Percentiles rank a stretch among this genome's conserved stretches.
Evolutionary conservation across 805 yeast species (phyloP).

Genomic region (Saturnispora ahearnii): DNA sequence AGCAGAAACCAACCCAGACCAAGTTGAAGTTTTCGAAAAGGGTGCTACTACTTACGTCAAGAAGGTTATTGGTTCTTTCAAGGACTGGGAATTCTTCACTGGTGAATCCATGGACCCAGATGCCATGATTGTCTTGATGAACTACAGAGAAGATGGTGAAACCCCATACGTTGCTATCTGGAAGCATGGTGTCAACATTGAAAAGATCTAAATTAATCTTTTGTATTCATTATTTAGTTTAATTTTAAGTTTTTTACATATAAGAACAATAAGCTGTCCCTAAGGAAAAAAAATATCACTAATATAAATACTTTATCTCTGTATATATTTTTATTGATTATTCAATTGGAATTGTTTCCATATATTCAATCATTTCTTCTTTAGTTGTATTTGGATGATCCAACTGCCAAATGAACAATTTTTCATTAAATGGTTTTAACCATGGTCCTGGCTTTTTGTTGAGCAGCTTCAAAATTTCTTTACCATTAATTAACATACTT

Average conservation of each 20-base stretch:
- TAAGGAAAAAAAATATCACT: background rate
- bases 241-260: background rate
- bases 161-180: slow-evolving; percentile 97
- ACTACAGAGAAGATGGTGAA: slow-evolving; percentile 99
- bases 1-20: slow-evolving; percentile 84
- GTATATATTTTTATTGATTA: background rate
- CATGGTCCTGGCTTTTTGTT: slow-evolving; percentile 77
- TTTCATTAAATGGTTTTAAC: slow-evolving; percentile 52
- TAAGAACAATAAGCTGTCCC: background rate
- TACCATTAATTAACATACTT: slow-evolving; percentile 72
- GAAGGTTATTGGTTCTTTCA: slow-evolving; percentile 91
- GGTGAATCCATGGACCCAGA: slow-evolving; percentile 99
- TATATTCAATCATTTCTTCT: slow-evolving; percentile 46
- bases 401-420: slow-evolving; percentile 65
- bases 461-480: slow-evolving; percentile 44
- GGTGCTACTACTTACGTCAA: slow-evolving; percentile 95
- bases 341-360: slow-evolving; percentile 13
- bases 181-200: slow-evolving; percentile 94
- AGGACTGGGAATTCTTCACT: slow-evolving; percentile 98
- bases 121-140: slow-evolving; percentile 93
- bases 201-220: slow-evolving; percentile 62
- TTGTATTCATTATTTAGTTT: background rate
- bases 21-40: slow-evolving; percentile 84
- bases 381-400: slow-evolving; percentile 51
- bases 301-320: background rate